Conservation (phyloP, 2,329 filamentous ascomycete species). For the Hypoxylon sp. region DNA sequence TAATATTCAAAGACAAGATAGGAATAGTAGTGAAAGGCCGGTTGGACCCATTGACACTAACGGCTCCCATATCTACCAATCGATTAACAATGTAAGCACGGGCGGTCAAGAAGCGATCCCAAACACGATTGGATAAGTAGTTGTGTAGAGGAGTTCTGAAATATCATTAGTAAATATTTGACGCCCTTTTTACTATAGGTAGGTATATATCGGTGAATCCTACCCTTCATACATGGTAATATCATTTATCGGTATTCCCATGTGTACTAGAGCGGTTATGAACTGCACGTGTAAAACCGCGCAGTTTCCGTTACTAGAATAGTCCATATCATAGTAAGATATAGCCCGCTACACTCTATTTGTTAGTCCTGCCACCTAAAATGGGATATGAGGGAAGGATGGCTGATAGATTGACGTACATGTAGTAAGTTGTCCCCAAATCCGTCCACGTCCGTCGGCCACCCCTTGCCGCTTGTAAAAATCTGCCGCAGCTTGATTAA, state of each 20-base stretch:
- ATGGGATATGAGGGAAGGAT: neutral
- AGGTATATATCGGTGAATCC: neutral
- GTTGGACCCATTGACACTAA: neutral
- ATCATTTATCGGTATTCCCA: conserved; percentile 6
- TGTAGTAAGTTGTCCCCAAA: neutral
- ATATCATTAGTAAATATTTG: neutral
- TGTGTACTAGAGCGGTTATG: neutral
- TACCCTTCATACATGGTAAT: neutral
- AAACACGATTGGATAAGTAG: neutral
- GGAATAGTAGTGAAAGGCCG: neutral
- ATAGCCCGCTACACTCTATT: neutral
- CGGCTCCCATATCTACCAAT: neutral
- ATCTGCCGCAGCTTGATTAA: neutral
- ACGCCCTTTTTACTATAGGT: neutral
- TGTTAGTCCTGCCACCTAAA: neutral
- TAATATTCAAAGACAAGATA: neutral
- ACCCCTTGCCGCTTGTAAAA: neutral
- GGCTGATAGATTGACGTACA: neutral
- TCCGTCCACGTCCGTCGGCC: neutral
- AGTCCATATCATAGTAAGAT: neutral
- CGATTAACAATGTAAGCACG: neutral
- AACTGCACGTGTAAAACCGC: neutral
- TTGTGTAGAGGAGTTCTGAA: neutral
- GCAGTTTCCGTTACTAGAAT: too few species aligned
- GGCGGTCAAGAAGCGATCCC: neutral